phyloP scores from a whole-genome alignment of 352 stramenopile species.

The Globisporangium rhizosaccharum region DNA sequence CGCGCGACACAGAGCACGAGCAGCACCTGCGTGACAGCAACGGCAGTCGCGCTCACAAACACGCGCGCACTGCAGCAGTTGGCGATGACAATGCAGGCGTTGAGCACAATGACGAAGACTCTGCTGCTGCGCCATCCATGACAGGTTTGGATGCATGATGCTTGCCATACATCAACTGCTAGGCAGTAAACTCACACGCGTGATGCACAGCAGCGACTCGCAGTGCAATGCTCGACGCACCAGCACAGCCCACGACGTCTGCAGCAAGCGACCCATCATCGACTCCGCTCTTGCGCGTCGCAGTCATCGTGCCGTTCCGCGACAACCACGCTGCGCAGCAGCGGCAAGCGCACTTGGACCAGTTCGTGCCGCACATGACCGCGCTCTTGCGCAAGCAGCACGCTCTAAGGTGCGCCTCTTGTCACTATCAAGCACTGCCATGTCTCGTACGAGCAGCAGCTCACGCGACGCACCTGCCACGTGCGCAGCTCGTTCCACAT shows the following conservation, averaged over 20 bases:
- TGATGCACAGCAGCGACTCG: background rate
- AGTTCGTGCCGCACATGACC: slow-evolving; percentile 92
- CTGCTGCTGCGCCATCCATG: too few relatives aligned
- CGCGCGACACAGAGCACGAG: background rate
- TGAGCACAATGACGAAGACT: too few relatives aligned
- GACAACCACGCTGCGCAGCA: slow-evolving; percentile 89
- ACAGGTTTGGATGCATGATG: too few relatives aligned
- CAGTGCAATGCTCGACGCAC: background rate
- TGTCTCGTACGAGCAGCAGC: background rate
- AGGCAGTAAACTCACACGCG: too few relatives aligned
- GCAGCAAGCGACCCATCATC: background rate
- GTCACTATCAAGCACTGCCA: background rate
- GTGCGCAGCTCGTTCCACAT: slow-evolving; percentile 73
- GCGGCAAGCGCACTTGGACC: slow-evolving; percentile 75
- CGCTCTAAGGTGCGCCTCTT: slow-evolving; percentile 14
- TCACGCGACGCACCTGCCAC: background rate
- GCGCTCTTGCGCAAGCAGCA: slow-evolving; percentile 50
- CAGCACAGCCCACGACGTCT: too few relatives aligned
- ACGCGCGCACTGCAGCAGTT: too few relatives aligned
- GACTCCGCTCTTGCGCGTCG: slow-evolving; percentile 25
- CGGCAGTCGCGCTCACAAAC: too few relatives aligned
- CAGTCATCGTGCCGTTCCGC: slow-evolving; percentile 92
- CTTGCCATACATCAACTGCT: too few relatives aligned
- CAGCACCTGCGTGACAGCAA: too few relatives aligned
- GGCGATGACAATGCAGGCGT: too few relatives aligned